A percentile compares a stretch with the other conserved stretches of the same genome.
These are phyloP conservation scores for Nematodospora anomalae DNA, from an alignment of 1,139 yeast genomes.

Conservation along the genomic window DNA sequence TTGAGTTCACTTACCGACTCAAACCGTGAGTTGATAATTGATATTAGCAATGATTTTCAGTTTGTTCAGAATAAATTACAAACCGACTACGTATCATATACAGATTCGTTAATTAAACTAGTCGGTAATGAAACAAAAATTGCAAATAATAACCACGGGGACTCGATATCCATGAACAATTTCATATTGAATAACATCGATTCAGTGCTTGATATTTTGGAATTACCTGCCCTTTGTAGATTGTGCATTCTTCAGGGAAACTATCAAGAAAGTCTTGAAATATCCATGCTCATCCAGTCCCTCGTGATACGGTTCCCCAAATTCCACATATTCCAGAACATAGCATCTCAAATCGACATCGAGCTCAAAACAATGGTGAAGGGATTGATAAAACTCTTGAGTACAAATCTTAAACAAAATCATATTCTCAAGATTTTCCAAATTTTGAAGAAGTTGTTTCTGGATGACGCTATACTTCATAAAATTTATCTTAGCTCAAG, in stretches of 20 bases:
- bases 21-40: conserved; percentile 43
- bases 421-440: conserved; percentile 76
- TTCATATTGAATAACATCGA: conserved; percentile 63
- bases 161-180: conserved; percentile 20
- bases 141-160: conserved; percentile 14
- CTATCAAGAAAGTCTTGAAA: conserved; percentile 85
- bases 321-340: conserved; percentile 58
- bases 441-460: conserved; percentile 59
- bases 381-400: conserved; percentile 65
- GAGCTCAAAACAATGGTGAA: conserved; percentile 66
- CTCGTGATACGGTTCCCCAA: conserved; percentile 71
- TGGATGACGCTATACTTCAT: conserved; percentile 15
- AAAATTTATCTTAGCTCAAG: conserved; percentile 47
- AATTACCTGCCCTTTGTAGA: conserved; percentile 76
- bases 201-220: conserved; percentile 72
- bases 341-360: conserved; percentile 53
- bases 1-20: conserved; percentile 36
- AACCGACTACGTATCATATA: conserved; percentile 23
- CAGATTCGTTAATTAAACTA: conserved; percentile 22
- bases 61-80: conserved; percentile 24
- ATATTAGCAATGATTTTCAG: conserved; percentile 34
- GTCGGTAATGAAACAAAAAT: conserved; percentile 20
- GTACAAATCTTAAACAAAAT: conserved; percentile 76
- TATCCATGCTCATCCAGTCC: conserved; percentile 68
- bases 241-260: conserved; percentile 87